phyloP scores from a whole-genome alignment of 768 basidiomycete genomes.

The Phanerochaete sordida region DNA sequence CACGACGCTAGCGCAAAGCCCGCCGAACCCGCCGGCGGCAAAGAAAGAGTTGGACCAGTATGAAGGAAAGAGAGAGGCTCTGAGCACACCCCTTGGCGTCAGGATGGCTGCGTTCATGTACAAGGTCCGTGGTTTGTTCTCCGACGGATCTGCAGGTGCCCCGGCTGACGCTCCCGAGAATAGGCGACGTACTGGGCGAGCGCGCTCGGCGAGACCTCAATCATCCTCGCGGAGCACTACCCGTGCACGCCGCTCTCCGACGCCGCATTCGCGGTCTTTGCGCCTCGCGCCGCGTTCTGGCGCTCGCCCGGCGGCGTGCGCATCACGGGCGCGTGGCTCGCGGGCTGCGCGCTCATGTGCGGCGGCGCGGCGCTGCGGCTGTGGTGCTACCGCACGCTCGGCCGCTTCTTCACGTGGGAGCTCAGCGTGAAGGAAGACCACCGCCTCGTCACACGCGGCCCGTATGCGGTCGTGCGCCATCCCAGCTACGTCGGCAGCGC shows the following conservation, averaged over 20 bases:
- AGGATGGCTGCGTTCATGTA: not conserved
- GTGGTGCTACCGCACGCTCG: conserved; percentile 23
- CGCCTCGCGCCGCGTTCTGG: not conserved
- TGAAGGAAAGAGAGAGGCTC: not conserved
- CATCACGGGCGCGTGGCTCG: not conserved
- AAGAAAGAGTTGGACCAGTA: not conserved
- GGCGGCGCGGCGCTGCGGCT: not conserved
- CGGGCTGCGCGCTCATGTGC: not conserved
- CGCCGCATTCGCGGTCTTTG: not conserved
- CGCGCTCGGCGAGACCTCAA: not conserved
- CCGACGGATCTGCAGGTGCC: not conserved
- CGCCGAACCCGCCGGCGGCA: not conserved
- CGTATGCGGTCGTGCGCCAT: conserved; percentile 28
- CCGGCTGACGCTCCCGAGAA: not conserved
- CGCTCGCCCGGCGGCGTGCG: not conserved
- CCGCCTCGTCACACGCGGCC: conserved; percentile 24
- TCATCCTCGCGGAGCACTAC: not conserved
- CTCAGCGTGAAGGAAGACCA: conserved; percentile 23
- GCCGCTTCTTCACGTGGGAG: conserved; percentile 26
- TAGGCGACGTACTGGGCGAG: not conserved
- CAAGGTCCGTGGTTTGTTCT: not conserved
- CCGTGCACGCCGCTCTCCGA: not conserved
- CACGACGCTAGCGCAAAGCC: not conserved
- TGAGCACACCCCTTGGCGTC: not conserved
- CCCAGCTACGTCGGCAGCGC: conserved; percentile 19